phyloP scores from a whole-genome alignment of 257 asterid species.

The Primulina huaijiensis region DNA sequence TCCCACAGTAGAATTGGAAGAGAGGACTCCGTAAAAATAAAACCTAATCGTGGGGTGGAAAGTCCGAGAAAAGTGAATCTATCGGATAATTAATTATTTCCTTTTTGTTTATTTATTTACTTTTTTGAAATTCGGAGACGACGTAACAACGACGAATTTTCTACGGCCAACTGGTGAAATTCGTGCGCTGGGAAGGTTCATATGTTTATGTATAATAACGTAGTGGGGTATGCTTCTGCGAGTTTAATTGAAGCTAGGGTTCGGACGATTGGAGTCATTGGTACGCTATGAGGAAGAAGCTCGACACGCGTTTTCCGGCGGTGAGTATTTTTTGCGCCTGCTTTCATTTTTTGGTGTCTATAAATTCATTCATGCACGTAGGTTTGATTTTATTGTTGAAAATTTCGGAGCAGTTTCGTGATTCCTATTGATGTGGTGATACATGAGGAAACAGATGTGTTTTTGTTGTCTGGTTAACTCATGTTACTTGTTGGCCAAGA shows the following conservation, averaged over 20 bases:
- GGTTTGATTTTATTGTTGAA: not conserved
- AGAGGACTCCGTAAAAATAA: constrained; percentile 15
- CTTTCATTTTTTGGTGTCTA: not conserved
- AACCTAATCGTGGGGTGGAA: constrained; percentile 7
- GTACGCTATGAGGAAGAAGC: constrained; percentile 68
- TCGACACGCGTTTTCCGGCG: constrained; percentile 81
- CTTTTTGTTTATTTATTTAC: not conserved
- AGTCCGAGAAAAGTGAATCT: constrained; percentile 24
- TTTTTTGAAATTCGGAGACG: not conserved
- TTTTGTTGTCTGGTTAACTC: constrained; percentile 1
- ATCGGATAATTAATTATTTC: not conserved
- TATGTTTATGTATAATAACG: constrained; percentile 5
- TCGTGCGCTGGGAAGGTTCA: constrained; percentile 18
- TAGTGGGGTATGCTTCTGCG: not conserved
- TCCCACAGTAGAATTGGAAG: not conserved
- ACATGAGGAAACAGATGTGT: not conserved
- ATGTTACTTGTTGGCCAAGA: not conserved
- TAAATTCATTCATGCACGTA: not conserved
- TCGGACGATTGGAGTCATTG: constrained; percentile 27
- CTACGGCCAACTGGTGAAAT: constrained; percentile 30
- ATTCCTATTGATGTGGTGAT: constrained; percentile 14
- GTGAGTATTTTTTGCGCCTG: constrained; percentile 33
- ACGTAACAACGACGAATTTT: constrained; percentile 28
- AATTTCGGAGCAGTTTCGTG: not conserved
- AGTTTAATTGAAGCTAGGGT: constrained; percentile 32